Evolutionary conservation across 352 stramenopile genomes (phyloP).

Genomic region (Pythium phragmiticola): DNA sequence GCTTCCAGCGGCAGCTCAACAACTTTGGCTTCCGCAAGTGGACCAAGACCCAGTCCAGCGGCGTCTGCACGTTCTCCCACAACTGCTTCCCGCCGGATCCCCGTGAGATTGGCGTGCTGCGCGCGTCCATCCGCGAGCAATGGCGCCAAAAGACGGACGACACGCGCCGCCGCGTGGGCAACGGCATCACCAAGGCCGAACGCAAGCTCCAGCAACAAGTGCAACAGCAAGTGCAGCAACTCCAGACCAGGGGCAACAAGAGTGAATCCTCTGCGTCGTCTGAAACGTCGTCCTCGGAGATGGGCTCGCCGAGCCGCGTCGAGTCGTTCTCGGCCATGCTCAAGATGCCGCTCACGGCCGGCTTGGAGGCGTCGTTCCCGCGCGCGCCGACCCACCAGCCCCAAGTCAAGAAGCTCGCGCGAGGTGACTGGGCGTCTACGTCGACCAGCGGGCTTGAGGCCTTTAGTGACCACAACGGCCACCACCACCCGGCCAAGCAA

Average conservation of each 20-base stretch:
- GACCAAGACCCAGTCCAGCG: slow-evolving; percentile 84
- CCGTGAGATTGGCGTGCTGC: slow-evolving; percentile 32
- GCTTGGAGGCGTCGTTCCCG: slow-evolving; percentile 30
- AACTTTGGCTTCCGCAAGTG: slow-evolving; percentile 92
- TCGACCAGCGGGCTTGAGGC: slow-evolving; percentile 44
- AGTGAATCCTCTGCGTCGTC: background rate
- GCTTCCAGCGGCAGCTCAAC: slow-evolving; percentile 91
- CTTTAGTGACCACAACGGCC: slow-evolving; percentile 34
- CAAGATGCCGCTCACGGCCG: slow-evolving; percentile 35
- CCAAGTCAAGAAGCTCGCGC: slow-evolving; percentile 52
- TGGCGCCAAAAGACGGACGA: slow-evolving; percentile 67
- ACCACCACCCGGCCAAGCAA: slow-evolving; percentile 36
- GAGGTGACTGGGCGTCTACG: slow-evolving; percentile 28
- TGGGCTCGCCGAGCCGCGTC: slow-evolving; percentile 23
- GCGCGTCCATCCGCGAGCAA: slow-evolving; percentile 58
- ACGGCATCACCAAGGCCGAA: slow-evolving; percentile 48
- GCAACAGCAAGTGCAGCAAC: slow-evolving; percentile 25
- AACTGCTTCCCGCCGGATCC: slow-evolving; percentile 76
- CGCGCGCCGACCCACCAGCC: slow-evolving; percentile 46
- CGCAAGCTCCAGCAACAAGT: slow-evolving; percentile 35
- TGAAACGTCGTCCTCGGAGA: slow-evolving; percentile 2
- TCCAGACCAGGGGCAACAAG: background rate
- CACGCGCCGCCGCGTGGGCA: slow-evolving; percentile 42
- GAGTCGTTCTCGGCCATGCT: slow-evolving; percentile 43
- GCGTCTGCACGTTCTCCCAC: slow-evolving; percentile 81